Evolutionary conservation across 2,329 filamentous ascomycete species (phyloP).

Genomic region (Cordyceps sp.): DNA sequence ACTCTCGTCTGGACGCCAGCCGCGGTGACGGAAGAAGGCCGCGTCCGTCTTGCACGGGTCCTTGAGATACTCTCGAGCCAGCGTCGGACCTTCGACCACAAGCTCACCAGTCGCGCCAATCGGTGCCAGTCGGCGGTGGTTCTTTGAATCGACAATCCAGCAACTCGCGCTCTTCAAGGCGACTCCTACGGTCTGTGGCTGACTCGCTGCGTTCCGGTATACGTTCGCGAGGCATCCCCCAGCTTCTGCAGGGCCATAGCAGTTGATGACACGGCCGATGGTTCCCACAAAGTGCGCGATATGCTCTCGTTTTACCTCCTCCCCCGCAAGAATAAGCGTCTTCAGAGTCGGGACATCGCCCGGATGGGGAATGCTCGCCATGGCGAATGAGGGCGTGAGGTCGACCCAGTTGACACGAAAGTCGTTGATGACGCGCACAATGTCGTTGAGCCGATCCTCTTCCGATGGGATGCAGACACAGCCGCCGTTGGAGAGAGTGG

Average conservation of each 20-base stretch:
- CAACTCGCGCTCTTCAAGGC: background rate
- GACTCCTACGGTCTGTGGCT: background rate
- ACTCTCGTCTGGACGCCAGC: background rate
- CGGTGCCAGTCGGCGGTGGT: conserved; percentile 9
- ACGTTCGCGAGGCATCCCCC: background rate
- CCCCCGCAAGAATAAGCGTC: conserved; percentile 2
- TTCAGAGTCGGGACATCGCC: conserved; percentile 1
- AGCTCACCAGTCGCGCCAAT: conserved; percentile 16
- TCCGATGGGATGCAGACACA: conserved; percentile 7
- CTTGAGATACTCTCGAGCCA: conserved; percentile 32
- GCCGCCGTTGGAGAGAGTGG: conserved; percentile 5
- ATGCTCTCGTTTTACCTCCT: conserved; percentile 1
- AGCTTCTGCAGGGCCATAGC: conserved; percentile 2
- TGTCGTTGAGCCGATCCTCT: conserved; percentile 5
- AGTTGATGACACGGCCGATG: background rate
- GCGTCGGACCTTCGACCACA: conserved; percentile 20
- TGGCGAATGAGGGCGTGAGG: conserved; percentile 5
- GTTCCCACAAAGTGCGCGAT: background rate
- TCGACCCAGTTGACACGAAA: conserved; percentile 1
- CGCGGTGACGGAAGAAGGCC: conserved; percentile 9
- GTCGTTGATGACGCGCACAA: conserved; percentile 3
- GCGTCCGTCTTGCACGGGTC: conserved; percentile 24
- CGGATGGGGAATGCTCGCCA: conserved; percentile 2
- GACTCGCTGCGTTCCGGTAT: background rate
- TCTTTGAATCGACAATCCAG: conserved; percentile 13